phyloP scores from a whole-genome alignment of 768 basidiomycete species.

The Mycena maculata region DNA sequence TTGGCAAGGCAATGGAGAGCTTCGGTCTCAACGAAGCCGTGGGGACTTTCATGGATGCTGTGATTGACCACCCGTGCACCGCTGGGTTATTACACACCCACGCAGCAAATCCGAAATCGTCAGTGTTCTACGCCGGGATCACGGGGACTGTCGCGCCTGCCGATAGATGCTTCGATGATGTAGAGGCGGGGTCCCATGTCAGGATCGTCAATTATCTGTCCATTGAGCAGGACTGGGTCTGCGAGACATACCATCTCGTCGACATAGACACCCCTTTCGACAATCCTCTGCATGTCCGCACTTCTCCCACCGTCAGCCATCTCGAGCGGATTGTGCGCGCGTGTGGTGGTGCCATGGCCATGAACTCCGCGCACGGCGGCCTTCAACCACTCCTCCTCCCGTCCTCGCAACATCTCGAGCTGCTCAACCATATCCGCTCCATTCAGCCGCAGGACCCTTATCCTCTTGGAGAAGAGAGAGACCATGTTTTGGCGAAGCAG shows the following conservation, averaged over 20 bases:
- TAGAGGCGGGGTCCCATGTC: too few relatives aligned
- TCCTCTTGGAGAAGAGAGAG: conserved; percentile 2
- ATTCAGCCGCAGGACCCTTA: not conserved
- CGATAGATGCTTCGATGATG: too few relatives aligned
- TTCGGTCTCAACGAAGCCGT: too few relatives aligned
- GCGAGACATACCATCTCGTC: not conserved
- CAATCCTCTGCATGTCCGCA: not conserved
- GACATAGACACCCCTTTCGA: not conserved
- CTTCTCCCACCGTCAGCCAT: not conserved
- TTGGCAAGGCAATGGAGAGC: too few relatives aligned
- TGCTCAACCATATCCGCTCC: not conserved
- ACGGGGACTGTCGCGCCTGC: too few relatives aligned
- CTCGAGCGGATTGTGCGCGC: not conserved
- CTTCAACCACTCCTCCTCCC: not conserved
- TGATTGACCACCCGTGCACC: too few relatives aligned
- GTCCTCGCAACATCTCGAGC: not conserved
- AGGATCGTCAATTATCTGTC: too few relatives aligned
- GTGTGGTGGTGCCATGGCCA: not conserved
- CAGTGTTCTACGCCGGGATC: too few relatives aligned
- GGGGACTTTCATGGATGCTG: too few relatives aligned
- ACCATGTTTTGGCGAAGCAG: not conserved
- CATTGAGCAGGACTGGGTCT: too few relatives aligned
- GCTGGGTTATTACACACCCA: too few relatives aligned
- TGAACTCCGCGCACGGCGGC: not conserved
- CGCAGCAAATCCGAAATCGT: too few relatives aligned